Base-by-base conservation (phyloP, 306 rosid species). In the Begonia fuchsioides region DNA sequence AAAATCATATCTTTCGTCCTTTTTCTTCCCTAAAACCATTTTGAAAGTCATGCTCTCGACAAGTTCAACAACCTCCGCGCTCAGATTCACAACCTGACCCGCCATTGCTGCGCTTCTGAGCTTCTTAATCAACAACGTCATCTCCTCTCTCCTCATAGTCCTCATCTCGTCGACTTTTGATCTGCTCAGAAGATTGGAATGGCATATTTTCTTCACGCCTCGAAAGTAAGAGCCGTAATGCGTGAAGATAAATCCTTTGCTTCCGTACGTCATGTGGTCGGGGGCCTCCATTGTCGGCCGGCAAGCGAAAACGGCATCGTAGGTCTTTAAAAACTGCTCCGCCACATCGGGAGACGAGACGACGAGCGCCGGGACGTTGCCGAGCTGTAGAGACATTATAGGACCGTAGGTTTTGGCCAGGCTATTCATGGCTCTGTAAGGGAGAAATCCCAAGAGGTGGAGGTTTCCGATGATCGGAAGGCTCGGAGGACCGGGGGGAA, bases 381-480 rank as follows among this genome's bases (percentile, higher is more conserved):
- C 77, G 0, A 77, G 53, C 3, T 53, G 59, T 7, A 81, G 26
- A 8, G 48, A 59, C 79, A 81, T 74, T 48, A 81, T 53, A n/a
- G 86, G 73, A 1, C 82, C 82, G n/a, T 77, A 51, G 8, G 9
- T 57, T 44, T 57, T 66, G 44, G 86, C 58, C 13, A 58, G 93
- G 13, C 56, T 11, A 12, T 58, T 55, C 51, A 74, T 43, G 39
- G 51, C 61, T 9, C 15, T 50, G 40, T 77, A 49, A 40, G 45
- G 65, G 51, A 62, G 56, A 13, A 9, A 12, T 13, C 62, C 52
- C 50, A 79, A 50, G 1, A 54, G 82, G 71, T 74, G 85, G 0
- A 81, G 53, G 54, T 81, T 74, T 2, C 85, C 85, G 0, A 77
- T 66, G 13, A 77, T 16, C 7, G 92, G 92, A 64, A 81, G 80